Evolutionary conservation across 2,329 filamentous ascomycete genomes (phyloP), one percentile per base, ranked within the genome.

Genomic region (Aspergillus costaricaensis): DNA sequence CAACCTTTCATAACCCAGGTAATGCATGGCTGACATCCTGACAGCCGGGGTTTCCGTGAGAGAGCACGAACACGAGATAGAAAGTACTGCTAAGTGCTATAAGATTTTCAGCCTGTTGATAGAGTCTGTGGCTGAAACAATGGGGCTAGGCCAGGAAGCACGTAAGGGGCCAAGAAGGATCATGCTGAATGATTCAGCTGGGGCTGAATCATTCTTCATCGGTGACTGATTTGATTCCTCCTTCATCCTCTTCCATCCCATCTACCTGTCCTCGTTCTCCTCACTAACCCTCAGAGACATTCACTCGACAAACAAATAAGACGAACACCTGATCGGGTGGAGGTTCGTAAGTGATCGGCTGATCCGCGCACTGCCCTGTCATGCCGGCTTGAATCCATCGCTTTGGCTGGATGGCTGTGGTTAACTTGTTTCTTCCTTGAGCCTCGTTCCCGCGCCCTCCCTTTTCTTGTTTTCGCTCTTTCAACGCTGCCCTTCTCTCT

Each of bases 321-420:
- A 44, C n/a, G 41, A 44, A 44, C 41, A 44, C 41, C 41, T 44
- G 41, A 44, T 23, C 41, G 17, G 4, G 17, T 9, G 17, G 5
- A 21, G 41, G 41, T 44, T 44, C 41, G 41, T 44, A 21, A 44
- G 23, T 27, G 44, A 49, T 52, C 19, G 50, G 50, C 50, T 53
- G 44, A 27, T 49, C 23, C 14, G 44, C n/a, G 25, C 25, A 30
- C 47, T 30, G 47, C 47, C 25, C 44, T 49, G 44, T 19, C 15
- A 44, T 44, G 41, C 41, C 41, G 41, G 17, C 4, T 19, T 21
- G 7, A 49, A 30, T 49, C 44, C 15, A 50, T 17, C n/a, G 15
- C 47, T 17, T 23, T 55, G 23, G 30, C 52, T 55, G 52, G 36
- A 49, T 51, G 55, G 38, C 55, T 41, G 55, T 17, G 32, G 32